These are phyloP conservation scores for Aspergillus steynii DNA, from an alignment of 495 filamentous ascomycete genomes.

Conservation along the genomic window DNA sequence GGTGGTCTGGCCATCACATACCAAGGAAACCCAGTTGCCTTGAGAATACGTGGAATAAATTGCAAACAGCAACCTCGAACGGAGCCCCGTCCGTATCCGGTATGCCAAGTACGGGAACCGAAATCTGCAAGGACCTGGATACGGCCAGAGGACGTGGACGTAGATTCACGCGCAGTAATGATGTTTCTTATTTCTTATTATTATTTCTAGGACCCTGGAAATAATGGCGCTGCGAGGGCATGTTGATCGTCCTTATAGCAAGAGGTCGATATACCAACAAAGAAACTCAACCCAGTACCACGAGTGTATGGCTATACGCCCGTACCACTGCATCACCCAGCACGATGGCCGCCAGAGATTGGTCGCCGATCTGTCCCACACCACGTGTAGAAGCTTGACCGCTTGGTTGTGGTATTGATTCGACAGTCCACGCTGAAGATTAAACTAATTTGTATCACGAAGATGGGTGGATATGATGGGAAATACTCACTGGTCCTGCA, in stretches of 20 bases:
- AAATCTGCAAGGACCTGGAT: no score
- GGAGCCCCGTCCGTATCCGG: neutral
- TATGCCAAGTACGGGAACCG: neutral
- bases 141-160: no score
- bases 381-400: slow-evolving; percentile 39
- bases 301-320: neutral
- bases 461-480: neutral
- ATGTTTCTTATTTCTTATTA: no score
- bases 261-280: neutral
- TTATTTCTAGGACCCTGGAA: no score
- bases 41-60: neutral
- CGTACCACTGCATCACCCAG: neutral
- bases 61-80: neutral
- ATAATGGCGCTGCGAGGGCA: no score
- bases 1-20: neutral
- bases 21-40: neutral
- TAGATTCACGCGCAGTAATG: no score
- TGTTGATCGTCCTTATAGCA: no score
- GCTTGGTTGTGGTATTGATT: slow-evolving; percentile 20
- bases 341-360: neutral
- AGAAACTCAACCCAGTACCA: neutral
- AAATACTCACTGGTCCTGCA: neutral
- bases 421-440: slow-evolving; percentile 6
- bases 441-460: neutral
- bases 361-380: slow-evolving; percentile 28